Evolutionary conservation across 2,329 filamentous ascomycete species (phyloP).

Genomic region (Scolecobasidium constrictum): DNA sequence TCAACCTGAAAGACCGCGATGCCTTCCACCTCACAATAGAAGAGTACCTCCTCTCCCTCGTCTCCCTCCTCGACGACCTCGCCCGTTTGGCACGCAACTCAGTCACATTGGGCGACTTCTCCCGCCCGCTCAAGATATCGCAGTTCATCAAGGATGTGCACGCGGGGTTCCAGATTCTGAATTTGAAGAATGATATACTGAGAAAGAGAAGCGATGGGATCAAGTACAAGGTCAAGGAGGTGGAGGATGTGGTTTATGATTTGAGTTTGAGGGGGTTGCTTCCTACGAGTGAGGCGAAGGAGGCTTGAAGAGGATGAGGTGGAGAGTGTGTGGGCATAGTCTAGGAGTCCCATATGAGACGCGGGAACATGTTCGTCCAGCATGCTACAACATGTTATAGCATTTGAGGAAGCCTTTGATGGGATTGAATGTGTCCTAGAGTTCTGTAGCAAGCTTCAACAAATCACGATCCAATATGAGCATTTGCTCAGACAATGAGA

Average conservation of each 20-base stretch:
- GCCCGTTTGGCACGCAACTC: constrained; percentile 86
- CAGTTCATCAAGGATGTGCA: constrained; percentile 92
- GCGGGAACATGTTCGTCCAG: background rate
- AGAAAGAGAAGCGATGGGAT: constrained; percentile 82
- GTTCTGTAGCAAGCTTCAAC: no score
- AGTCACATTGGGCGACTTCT: constrained; percentile 82
- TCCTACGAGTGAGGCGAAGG: constrained; percentile 23
- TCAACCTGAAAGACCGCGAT: constrained; percentile 82
- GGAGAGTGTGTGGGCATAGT: background rate
- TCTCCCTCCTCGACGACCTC: constrained; percentile 81
- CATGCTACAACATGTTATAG: no score
- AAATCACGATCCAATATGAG: no score
- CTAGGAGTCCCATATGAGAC: background rate
- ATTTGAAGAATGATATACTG: constrained; percentile 90
- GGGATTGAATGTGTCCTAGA: no score
- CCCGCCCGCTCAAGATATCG: constrained; percentile 76
- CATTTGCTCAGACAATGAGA: no score
- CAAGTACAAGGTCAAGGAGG: constrained; percentile 97
- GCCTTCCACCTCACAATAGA: constrained; percentile 94
- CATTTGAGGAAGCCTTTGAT: no score
- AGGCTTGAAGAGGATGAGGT: constrained; percentile 3
- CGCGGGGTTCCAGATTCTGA: constrained; percentile 91
- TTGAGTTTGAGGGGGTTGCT: constrained; percentile 77
- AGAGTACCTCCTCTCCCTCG: constrained; percentile 86
- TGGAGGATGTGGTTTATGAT: constrained; percentile 97